Evolutionary conservation across 345 rosid genomes (phyloP).

Genomic region (Salix dunnii): DNA sequence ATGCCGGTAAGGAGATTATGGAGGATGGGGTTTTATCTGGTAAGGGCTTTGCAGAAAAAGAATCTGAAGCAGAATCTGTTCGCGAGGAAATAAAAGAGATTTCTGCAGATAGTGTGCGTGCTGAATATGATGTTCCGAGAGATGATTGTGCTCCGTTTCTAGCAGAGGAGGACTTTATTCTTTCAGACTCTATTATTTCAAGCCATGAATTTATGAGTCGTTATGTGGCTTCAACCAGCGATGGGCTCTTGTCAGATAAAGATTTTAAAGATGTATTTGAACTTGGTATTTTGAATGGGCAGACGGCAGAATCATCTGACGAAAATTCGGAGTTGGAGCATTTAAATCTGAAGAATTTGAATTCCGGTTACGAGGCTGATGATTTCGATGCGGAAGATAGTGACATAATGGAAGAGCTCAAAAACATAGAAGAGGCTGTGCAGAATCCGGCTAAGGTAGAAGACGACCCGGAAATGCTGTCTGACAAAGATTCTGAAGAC

Average conservation of each 20-base stretch:
- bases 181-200: conserved; percentile 46
- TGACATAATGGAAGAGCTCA: conserved; percentile 32
- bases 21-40: conserved; percentile 4
- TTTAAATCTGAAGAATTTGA: conserved; percentile 12
- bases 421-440: conserved; percentile 25
- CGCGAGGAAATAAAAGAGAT: conserved; percentile 21
- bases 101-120: not conserved
- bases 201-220: conserved; percentile 47
- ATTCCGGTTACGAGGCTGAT: conserved; percentile 16
- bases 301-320: conserved; percentile 14
- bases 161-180: conserved; percentile 41
- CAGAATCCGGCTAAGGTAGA: conserved; percentile 2
- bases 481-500: conserved; percentile 7
- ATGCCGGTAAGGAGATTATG: conserved; percentile 1
- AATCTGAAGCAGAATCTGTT: conserved; percentile 10
- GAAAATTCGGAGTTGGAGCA: conserved; percentile 21
- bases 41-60: conserved; percentile 3
- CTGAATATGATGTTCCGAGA: conserved; percentile 12
- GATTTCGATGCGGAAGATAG: conserved; percentile 25
- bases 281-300: conserved; percentile 5
- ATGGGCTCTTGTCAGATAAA: conserved; percentile 53
- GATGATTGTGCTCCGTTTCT: conserved; percentile 31
- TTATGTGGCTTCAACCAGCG: conserved; percentile 37
- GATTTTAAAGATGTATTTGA: conserved; percentile 40
- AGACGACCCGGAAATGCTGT: conserved; percentile 6